Evolutionary conservation across 164 flowering plant species (phyloP).

Genomic region (Buxus sempervirens): DNA sequence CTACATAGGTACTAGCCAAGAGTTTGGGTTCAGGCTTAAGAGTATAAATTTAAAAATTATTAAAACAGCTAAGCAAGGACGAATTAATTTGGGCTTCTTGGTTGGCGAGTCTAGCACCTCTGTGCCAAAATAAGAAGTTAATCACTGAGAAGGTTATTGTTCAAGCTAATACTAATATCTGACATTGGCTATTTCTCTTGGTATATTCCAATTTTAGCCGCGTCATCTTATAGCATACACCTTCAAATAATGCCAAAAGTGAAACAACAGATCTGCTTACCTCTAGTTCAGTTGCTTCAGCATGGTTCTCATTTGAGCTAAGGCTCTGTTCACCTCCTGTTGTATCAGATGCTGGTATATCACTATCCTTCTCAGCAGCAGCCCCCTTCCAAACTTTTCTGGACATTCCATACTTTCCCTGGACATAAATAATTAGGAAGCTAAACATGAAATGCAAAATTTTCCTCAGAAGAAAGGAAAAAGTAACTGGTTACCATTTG

Average conservation of each 20-base stretch:
- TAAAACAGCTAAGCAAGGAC: no score
- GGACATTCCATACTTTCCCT: conserved; percentile 48
- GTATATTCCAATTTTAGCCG: no score
- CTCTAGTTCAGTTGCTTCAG: conserved; percentile 54
- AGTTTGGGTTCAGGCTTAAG: no score
- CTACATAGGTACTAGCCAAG: no score
- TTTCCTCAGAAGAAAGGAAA: not conserved
- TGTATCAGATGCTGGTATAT: conserved; percentile 26
- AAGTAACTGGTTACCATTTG: conserved; percentile 37
- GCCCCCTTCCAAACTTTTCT: conserved; percentile 40
- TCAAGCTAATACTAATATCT: no score
- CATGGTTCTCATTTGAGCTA: conserved; percentile 41
- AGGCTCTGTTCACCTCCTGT: conserved; percentile 37
- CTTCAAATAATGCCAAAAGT: not conserved
- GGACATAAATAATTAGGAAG: not conserved
- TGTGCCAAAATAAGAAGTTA: no score
- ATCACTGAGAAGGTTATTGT: no score
- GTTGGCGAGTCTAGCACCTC: no score
- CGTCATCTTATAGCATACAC: no score
- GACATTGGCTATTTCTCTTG: no score
- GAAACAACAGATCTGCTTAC: conserved; percentile 25
- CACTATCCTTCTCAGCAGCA: conserved; percentile 40
- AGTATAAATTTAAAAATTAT: no score
- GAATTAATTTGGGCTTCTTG: no score
- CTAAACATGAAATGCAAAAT: not conserved